Percentiles rank a stretch among this genome's conserved stretches.
Conservation (phyloP, 202 grass and related monocot genomes). For the Panicum virgatum region DNA sequence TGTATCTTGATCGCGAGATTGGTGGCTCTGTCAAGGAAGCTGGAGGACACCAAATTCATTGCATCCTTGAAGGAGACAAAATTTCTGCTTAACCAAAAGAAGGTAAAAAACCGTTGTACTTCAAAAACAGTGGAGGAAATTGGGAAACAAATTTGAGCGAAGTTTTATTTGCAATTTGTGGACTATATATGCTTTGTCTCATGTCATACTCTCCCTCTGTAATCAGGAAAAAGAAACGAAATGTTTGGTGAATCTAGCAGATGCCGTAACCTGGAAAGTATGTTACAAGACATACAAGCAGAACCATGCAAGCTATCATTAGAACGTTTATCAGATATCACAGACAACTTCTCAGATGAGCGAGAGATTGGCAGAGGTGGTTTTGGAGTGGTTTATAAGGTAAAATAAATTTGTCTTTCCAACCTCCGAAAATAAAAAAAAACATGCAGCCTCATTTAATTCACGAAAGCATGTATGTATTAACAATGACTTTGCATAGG, state of each 20-base stretch:
- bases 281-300: background rate
- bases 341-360: background rate
- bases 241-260: background rate
- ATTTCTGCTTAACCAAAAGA: too few relatives aligned
- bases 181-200: background rate
- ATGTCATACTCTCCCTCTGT: background rate
- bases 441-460: too few relatives aligned
- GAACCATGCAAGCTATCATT: background rate
- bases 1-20: too few relatives aligned
- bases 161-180: too few relatives aligned
- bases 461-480: too few relatives aligned
- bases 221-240: background rate
- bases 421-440: too few relatives aligned
- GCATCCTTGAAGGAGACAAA: too few relatives aligned
- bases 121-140: too few relatives aligned
- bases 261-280: background rate
- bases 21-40: too few relatives aligned
- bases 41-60: too few relatives aligned
- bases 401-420: background rate
- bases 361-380: background rate
- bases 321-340: background rate
- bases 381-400: constrained; percentile 15
- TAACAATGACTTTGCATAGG: background rate
- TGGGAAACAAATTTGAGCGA: too few relatives aligned
- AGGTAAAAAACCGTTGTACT: too few relatives aligned